These are phyloP conservation scores for Thielaviopsis ethacetica DNA, from an alignment of 2,329 filamentous ascomycete species.

Conservation along the genomic window DNA sequence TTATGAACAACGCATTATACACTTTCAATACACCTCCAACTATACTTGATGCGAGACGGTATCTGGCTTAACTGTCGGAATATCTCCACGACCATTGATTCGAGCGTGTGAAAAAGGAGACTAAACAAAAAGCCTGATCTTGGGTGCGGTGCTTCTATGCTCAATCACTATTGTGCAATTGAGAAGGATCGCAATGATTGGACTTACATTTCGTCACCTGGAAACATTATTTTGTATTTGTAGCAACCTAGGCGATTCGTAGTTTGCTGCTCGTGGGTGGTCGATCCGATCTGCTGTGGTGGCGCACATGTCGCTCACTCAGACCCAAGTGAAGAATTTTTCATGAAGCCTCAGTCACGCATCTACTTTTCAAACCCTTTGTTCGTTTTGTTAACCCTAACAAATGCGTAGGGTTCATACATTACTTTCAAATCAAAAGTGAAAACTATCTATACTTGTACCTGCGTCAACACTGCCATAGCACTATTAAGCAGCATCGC, in stretches of 20 bases:
- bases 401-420: no score
- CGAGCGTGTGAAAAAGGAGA: slow-evolving; percentile 35
- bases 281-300: no score
- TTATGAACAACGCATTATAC: slow-evolving; percentile 31
- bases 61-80: slow-evolving; percentile 15
- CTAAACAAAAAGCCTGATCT: slow-evolving; percentile 35
- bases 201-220: slow-evolving; percentile 29
- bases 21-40: slow-evolving; percentile 25
- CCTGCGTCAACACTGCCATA: no score
- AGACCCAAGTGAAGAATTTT: no score
- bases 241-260: not conserved
- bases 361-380: no score
- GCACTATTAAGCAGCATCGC: no score
- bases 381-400: no score
- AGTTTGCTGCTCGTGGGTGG: no score
- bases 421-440: no score
- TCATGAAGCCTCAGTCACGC: no score
- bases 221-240: not conserved
- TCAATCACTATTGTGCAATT: slow-evolving; percentile 20
- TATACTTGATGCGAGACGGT: slow-evolving; percentile 29
- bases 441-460: no score
- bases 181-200: slow-evolving; percentile 45
- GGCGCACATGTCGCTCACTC: no score
- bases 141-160: slow-evolving; percentile 40
- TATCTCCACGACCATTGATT: slow-evolving; percentile 32